Evolutionary conservation across 202 grass and related monocot species (phyloP), one percentile per base, ranked within the genome.

Genomic region (Zoysia matrella): DNA sequence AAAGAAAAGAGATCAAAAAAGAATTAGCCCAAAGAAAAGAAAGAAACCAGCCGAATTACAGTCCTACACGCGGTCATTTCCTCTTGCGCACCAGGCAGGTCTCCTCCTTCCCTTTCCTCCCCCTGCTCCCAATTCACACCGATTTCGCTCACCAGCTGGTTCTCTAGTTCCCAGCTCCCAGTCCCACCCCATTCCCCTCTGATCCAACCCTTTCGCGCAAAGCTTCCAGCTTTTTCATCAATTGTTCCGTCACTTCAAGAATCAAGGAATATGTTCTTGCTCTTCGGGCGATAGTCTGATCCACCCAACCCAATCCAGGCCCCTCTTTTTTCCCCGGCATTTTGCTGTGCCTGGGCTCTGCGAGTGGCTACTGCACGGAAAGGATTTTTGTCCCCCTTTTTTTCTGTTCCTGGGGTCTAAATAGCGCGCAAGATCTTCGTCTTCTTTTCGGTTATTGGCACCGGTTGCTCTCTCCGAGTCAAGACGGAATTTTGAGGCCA

Each of bases 211-310:
- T 90, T 90, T 80, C 80, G 72, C 84, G 11, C 75, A 87, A 90
- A 90, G 88, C 80, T 69, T 83, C 75, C 80, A 83, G 30, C 84
- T 90, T 90, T 90, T 75, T 65, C 71, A 74, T 36, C 30, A 36
- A 86, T 80, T 80, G 80, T 75, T 76, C 87, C 80, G 88, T 60
- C 88, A 90, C 84, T 87, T 90, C 80, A 83, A 83, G 88, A 87
- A 90, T 83, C 84, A 52, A 82, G 64, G 88, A 90, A 86, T 86
- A 90, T 86, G 88, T 90, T 90, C 88, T 86, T 87, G 80, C 47
- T 78, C 61, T 73, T 66, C 65, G 44, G 47, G 61, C 48, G 66
- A 71, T 80, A 60, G 78, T 80, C 69, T 70, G 75, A 80, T 87
- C 80, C 83, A 56, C 1, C 52, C 69, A 3, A 36, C 30, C 30